phyloP scores from a whole-genome alignment of 1,284 basidiomycete species.

The Fomitopsis palustris region DNA sequence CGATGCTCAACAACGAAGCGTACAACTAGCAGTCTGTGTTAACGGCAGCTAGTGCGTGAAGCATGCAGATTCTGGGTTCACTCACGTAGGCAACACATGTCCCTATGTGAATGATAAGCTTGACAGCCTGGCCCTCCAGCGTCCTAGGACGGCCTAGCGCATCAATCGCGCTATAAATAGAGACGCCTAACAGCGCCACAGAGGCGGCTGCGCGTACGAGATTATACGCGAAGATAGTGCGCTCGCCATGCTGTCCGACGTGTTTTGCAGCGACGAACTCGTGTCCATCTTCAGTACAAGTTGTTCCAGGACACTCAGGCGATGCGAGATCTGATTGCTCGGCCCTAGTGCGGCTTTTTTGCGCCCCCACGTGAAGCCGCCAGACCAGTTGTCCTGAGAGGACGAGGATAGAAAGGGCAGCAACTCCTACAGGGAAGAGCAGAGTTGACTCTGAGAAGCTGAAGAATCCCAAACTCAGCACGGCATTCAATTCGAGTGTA shows the following conservation, averaged over 20 bases:
- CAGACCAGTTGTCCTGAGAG: background rate
- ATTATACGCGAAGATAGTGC: slow-evolving; percentile 23
- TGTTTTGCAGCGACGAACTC: background rate
- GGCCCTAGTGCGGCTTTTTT: too few species aligned
- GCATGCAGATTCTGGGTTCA: background rate
- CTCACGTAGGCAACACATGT: slow-evolving; percentile 34
- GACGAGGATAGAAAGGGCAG: background rate
- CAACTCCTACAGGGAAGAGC: background rate
- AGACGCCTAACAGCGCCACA: slow-evolving; percentile 19
- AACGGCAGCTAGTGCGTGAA: background rate
- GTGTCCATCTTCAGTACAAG: background rate
- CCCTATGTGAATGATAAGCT: slow-evolving; percentile 23
- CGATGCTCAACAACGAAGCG: slow-evolving; percentile 19
- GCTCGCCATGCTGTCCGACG: slow-evolving; percentile 15
- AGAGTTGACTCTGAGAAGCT: background rate
- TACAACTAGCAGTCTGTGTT: slow-evolving; percentile 35
- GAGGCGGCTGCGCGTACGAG: slow-evolving; percentile 17
- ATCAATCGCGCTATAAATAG: slow-evolving; percentile 5
- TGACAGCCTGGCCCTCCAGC: slow-evolving; percentile 9
- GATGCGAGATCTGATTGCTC: too few species aligned
- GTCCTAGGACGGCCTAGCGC: background rate
- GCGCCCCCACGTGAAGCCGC: background rate
- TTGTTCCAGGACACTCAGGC: background rate
- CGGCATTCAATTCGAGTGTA: too few species aligned
- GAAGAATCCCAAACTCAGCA: too few species aligned